Base-by-base conservation (phyloP, 257 asterid genomes). In the Solanum arcanum region DNA sequence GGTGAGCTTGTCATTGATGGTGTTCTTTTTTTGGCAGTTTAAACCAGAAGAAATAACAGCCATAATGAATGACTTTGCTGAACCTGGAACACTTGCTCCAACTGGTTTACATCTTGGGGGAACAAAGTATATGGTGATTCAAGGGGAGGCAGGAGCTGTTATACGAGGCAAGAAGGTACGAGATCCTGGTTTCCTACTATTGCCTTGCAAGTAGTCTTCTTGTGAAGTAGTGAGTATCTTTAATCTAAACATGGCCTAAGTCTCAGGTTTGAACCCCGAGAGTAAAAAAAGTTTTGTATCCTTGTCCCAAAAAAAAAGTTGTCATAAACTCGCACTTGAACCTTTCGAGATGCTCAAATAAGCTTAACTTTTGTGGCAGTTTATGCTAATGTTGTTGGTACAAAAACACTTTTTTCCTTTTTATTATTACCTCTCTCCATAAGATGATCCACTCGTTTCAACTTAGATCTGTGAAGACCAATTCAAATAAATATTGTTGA, bases 41-140 rank as follows among this genome's bases (percentile, higher is more conserved):
- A 90, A 90, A 86, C 74, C 83, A 9, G 94, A 92, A 82, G 94
- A 92, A 84, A 90, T 92, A 56, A 76, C 56, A 66, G 90, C 70
- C 9, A 90, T 92, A 29, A 88, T 92, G 94, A 91, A 80, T 1
- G 94, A 92, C 73, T 92, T 92, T 86, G 90, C 86, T 12, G 93
- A 90, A 74, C 94, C 93, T 20, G 93, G 94, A 23, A 89, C 89
- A 84, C 93, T 92, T 86, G 94, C 93, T 73, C 94, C 93, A 7
- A 92, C 92, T 5, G 84, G 94, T 23, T 86, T 92, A 80, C 31
- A 86, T 86, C 86, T 92, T 6, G 94, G 94, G 77, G 93, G 92
- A 59, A 47, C 68, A 80, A 80, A 80, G 84, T 80, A 80, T 47
- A 80, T 80, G 84, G 84, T 80, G 84, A 80, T 80, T 62, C 94